Percentiles rank a stretch among this genome's conserved stretches.
These are phyloP conservation scores for Scleromitrula shiraiana DNA, from an alignment of 2,329 filamentous ascomycete species.

Conservation along the genomic window DNA sequence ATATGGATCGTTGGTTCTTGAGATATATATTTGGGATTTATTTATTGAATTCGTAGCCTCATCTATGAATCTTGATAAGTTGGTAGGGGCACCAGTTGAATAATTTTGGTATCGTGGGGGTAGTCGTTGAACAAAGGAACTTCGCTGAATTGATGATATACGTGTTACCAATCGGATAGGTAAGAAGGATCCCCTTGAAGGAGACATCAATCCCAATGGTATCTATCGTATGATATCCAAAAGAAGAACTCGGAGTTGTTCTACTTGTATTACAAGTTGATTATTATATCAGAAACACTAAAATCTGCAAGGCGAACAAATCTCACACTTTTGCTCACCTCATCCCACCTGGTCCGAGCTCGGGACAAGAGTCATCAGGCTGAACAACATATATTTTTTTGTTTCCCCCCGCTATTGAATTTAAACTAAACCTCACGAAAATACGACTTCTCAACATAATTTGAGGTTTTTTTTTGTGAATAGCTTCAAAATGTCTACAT, in stretches of 20 bases:
- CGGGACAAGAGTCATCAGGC: slow-evolving; percentile 21
- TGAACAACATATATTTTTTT: slow-evolving; percentile 13
- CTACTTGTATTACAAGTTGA: too few relatives aligned
- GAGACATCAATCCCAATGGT: neutral
- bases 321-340: slow-evolving; percentile 1
- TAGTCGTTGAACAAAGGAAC: slow-evolving; percentile 2
- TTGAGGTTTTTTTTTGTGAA: neutral
- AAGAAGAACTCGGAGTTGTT: too few relatives aligned
- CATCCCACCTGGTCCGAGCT: slow-evolving; percentile 14
- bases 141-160: neutral
- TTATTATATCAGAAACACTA: neutral
- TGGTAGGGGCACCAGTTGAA: too few relatives aligned
- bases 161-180: neutral
- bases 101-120: too few relatives aligned
- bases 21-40: slow-evolving; percentile 61
- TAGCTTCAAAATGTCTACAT: slow-evolving; percentile 65
- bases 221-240: neutral
- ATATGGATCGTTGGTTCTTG: slow-evolving; percentile 64
- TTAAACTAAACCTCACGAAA: too few relatives aligned
- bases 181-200: neutral
- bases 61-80: slow-evolving; percentile 10
- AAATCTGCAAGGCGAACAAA: neutral
- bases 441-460: too few relatives aligned
- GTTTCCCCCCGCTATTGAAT: neutral
- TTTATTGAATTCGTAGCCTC: slow-evolving; percentile 33